phyloP scores from a whole-genome alignment of 495 filamentous ascomycete genomes.

The Tuber melanosporum region DNA sequence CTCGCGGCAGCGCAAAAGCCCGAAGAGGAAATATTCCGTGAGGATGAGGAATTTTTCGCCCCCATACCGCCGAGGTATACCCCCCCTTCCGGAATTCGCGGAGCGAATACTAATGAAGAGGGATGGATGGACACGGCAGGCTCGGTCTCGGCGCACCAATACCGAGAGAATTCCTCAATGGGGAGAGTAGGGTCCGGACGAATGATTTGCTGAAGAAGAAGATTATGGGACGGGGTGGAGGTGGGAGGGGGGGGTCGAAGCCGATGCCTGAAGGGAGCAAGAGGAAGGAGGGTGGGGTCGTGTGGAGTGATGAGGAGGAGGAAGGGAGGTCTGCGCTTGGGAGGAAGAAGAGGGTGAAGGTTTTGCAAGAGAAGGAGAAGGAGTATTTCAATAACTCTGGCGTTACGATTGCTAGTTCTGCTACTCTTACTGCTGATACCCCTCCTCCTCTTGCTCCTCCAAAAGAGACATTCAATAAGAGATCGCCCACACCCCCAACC shows the following conservation, averaged over 20 bases:
- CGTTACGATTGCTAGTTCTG: background rate
- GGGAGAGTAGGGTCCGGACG: slow-evolving; percentile 40
- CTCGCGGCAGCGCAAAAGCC: slow-evolving; percentile 44
- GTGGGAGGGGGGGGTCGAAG: slow-evolving; percentile 38
- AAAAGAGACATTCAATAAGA: background rate
- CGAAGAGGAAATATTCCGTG: slow-evolving; percentile 46
- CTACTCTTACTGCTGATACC: background rate
- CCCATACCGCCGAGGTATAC: slow-evolving; percentile 44
- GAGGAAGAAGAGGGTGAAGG: slow-evolving; percentile 46
- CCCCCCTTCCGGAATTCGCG: background rate
- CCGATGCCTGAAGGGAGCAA: slow-evolving; percentile 37
- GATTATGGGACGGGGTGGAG: slow-evolving; percentile 46
- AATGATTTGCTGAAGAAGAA: slow-evolving; percentile 47
- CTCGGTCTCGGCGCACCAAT: slow-evolving; percentile 48
- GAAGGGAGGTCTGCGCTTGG: slow-evolving; percentile 53
- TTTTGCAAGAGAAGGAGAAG: slow-evolving; percentile 27
- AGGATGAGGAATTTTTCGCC: slow-evolving; percentile 46
- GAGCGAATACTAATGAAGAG: background rate
- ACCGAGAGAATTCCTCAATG: slow-evolving; percentile 44
- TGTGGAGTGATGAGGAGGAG: slow-evolving; percentile 47
- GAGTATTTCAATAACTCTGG: background rate
- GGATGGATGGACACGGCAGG: slow-evolving; percentile 23
- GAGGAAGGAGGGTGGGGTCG: slow-evolving; percentile 30
- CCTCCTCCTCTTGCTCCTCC: background rate
- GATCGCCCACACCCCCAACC: slow-evolving; percentile 6